A percentile compares a stretch with the other conserved stretches of the same genome.
phyloP scores from a whole-genome alignment of 148 eudicot species.

The Cornus kousa region DNA sequence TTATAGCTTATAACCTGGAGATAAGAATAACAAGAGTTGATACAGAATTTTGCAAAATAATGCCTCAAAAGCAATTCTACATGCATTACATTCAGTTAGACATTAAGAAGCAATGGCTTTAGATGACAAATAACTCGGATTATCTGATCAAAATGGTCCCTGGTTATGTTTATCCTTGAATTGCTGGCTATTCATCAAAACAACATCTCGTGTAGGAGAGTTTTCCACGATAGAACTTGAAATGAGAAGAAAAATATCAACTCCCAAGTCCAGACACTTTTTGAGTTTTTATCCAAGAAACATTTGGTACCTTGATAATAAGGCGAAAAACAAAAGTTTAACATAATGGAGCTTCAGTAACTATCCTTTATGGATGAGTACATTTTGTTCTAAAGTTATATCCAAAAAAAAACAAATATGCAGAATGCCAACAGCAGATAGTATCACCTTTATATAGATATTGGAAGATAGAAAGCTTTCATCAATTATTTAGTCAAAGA shows the following conservation, averaged over 20 bases:
- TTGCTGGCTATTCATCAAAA: neutral
- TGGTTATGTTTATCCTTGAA: too few relatives aligned
- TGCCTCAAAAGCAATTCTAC: neutral
- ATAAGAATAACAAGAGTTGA: neutral
- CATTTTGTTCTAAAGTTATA: neutral
- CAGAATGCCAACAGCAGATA: neutral
- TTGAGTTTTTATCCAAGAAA: too few relatives aligned
- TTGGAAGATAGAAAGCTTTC: neutral
- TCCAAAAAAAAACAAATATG: neutral
- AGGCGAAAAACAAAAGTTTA: neutral
- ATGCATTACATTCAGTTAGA: neutral
- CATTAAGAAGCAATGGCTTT: neutral
- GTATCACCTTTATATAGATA: neutral
- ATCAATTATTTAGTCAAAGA: slow-evolving; percentile 21
- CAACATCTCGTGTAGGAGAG: neutral
- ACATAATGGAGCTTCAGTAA: neutral
- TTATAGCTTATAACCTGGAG: neutral
- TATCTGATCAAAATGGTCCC: too few relatives aligned
- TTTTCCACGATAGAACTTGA: too few relatives aligned
- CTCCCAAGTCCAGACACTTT: too few relatives aligned
- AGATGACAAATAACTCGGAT: too few relatives aligned
- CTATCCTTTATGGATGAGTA: neutral
- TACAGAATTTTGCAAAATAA: too few relatives aligned
- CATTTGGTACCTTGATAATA: too few relatives aligned
- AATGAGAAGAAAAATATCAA: too few relatives aligned